phyloP scores from a whole-genome alignment of 2,329 filamentous ascomycete genomes.

The Cercospora zeae-maydis region DNA sequence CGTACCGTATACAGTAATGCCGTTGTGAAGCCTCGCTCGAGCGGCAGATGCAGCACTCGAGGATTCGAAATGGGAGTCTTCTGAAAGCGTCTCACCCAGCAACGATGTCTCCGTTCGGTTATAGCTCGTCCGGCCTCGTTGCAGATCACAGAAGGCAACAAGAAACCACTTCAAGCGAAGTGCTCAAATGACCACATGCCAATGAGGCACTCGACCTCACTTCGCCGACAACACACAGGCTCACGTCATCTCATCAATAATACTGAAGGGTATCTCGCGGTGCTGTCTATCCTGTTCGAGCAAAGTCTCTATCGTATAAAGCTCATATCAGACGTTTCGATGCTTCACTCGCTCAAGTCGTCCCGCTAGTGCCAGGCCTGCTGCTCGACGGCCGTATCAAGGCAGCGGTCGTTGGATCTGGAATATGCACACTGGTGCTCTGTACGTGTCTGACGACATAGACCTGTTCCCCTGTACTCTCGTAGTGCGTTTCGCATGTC shows the following conservation, averaged over 20 bases:
- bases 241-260: not conserved
- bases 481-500: conserved; percentile 74
- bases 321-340: not conserved
- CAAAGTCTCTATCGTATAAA: not conserved
- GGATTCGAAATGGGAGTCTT: not conserved
- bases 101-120: not conserved
- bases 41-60: not conserved
- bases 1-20: not conserved
- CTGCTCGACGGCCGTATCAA: conserved; percentile 7
- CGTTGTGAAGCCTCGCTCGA: not conserved
- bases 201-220: not conserved
- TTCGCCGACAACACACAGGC: not conserved
- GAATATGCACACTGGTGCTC: conserved; percentile 17
- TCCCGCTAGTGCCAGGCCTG: conserved; percentile 17
- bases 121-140: not conserved
- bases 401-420: conserved; percentile 9
- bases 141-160: no score
- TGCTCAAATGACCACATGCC: not conserved
- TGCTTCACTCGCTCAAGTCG: not conserved
- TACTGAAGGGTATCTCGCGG: conserved; percentile 6
- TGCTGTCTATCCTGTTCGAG: conserved; percentile 9
- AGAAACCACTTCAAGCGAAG: no score
- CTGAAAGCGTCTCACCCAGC: not conserved
- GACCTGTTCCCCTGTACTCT: conserved; percentile 73
- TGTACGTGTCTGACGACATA: conserved; percentile 49